These are phyloP conservation scores for Cercis canadensis DNA, from an alignment of 306 rosid genomes.

Conservation along the genomic window DNA sequence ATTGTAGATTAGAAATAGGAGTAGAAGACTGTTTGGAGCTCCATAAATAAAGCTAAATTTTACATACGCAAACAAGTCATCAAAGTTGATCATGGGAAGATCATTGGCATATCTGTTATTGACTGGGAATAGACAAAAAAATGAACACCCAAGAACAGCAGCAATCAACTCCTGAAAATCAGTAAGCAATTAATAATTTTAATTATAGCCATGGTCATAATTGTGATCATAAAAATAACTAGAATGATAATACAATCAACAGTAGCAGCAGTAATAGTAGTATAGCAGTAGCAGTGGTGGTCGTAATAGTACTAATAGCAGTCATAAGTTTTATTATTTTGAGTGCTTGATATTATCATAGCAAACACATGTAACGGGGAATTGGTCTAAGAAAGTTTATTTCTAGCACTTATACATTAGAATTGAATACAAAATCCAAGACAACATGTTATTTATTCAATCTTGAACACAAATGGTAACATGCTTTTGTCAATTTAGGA, in stretches of 20 bases:
- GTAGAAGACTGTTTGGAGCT: neutral
- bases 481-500: no score
- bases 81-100: constrained; percentile 83
- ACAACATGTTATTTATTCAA: no score
- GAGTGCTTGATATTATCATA: neutral
- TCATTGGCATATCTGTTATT: constrained; percentile 50
- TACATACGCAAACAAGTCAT: constrained; percentile 77
- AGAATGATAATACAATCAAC: neutral
- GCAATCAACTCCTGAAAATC: constrained; percentile 80
- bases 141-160: constrained; percentile 87
- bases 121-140: constrained; percentile 82
- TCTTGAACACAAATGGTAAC: no score
- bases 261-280: constrained; percentile 2
- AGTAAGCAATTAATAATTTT: constrained; percentile 18
- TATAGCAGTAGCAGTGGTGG: neutral
- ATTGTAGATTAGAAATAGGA: constrained; percentile 24
- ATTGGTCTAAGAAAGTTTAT: neutral
- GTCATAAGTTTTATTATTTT: neutral
- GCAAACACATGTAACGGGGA: neutral
- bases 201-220: constrained; percentile 18
- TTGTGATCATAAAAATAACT: neutral
- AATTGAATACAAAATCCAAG: neutral
- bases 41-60: constrained; percentile 33
- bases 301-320: no score
- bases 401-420: neutral